phyloP scores from a whole-genome alignment of 2,329 filamentous ascomycete species.

The Ceratocystis huliohia region DNA sequence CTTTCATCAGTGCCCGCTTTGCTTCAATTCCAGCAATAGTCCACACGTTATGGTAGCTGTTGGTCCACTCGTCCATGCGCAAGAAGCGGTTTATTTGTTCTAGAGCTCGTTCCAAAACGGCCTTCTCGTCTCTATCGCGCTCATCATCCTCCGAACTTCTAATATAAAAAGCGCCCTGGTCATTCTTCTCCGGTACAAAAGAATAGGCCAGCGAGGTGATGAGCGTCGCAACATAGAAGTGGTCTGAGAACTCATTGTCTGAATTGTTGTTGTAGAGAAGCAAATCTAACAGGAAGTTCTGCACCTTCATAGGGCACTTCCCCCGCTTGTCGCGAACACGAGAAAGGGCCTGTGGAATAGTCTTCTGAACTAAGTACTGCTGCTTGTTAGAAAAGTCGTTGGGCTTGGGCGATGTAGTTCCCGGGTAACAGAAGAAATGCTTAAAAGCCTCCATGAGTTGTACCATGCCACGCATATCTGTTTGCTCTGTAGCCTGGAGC shows the following conservation, averaged over 20 bases:
- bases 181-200: constrained; percentile 38
- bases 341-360: constrained; percentile 70
- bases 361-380: constrained; percentile 70
- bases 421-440: constrained; percentile 74
- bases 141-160: constrained; percentile 29
- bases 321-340: constrained; percentile 59
- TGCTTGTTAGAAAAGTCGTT: constrained; percentile 87
- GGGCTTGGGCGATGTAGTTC: constrained; percentile 63
- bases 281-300: constrained; percentile 76
- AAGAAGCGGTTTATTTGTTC: constrained; percentile 55
- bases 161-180: constrained; percentile 25
- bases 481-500: constrained; percentile 55
- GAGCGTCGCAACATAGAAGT: constrained; percentile 73
- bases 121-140: constrained; percentile 34
- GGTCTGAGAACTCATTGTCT: constrained; percentile 77
- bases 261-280: constrained; percentile 91
- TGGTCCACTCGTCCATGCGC: constrained; percentile 55
- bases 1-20: constrained; percentile 51
- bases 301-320: constrained; percentile 64
- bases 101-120: constrained; percentile 41
- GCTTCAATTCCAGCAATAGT: constrained; percentile 50
- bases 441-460: constrained; percentile 80
- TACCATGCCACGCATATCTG: constrained; percentile 62
- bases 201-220: constrained; percentile 51
- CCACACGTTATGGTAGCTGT: constrained; percentile 56